Evolutionary conservation across 805 yeast genomes (phyloP).

Genomic region (Pichia gijzeniarum): DNA sequence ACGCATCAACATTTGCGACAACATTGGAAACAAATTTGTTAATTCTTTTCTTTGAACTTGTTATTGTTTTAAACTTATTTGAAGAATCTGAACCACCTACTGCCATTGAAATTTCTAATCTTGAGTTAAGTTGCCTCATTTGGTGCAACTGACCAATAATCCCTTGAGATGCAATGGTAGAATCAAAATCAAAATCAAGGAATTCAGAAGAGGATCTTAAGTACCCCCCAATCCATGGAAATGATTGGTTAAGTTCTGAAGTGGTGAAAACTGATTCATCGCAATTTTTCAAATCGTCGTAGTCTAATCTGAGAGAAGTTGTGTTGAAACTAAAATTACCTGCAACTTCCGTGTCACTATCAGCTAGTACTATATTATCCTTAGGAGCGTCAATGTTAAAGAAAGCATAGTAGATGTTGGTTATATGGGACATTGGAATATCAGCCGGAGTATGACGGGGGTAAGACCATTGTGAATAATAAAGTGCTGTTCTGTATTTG

Average conservation of each 20-base stretch:
- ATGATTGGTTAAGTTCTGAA: background rate
- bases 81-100: constrained; percentile 73
- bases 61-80: constrained; percentile 34
- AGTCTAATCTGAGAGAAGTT: background rate
- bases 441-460: constrained; percentile 57
- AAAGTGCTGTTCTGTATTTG: constrained; percentile 24
- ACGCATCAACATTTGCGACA: constrained; percentile 39
- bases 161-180: constrained; percentile 16
- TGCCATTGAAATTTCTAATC: constrained; percentile 58
- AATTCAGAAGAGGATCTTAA: background rate
- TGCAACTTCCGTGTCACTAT: constrained; percentile 59
- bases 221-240: constrained; percentile 4
- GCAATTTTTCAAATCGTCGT: background rate
- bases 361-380: constrained; percentile 39
- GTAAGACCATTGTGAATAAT: constrained; percentile 61
- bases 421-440: constrained; percentile 48
- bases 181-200: background rate
- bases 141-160: constrained; percentile 27
- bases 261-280: background rate
- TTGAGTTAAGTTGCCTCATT: constrained; percentile 20
- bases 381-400: constrained; percentile 47
- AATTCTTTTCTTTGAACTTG: constrained; percentile 24
- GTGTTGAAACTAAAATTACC: constrained; percentile 16
- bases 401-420: constrained; percentile 79
- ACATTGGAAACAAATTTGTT: constrained; percentile 45